Evolutionary conservation across 139 green algal genomes (phyloP).

Genomic region (Tetradesmus lagerheimii): DNA sequence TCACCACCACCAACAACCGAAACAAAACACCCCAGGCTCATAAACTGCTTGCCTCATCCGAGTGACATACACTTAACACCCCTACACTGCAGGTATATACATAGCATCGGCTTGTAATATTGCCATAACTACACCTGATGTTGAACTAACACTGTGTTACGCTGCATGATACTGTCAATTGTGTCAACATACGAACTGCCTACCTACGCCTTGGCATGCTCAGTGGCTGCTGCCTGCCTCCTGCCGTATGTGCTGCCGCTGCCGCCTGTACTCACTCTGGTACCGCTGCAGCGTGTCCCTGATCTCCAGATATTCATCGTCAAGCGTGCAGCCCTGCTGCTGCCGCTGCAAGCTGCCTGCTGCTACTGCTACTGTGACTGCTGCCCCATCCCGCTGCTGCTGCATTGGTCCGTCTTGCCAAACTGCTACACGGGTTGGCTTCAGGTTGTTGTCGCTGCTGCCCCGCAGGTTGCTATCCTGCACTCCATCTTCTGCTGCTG

Average conservation of each 20-base stretch:
- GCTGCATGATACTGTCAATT: no score
- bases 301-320: background rate
- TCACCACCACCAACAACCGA: background rate
- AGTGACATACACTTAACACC: no score
- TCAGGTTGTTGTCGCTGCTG: background rate
- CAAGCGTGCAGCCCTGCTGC: conserved; percentile 13
- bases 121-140: no score
- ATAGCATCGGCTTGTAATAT: no score
- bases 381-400: background rate
- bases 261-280: background rate
- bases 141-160: no score
- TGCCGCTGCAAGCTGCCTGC: background rate
- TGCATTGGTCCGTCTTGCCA: background rate
- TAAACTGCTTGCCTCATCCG: no score
- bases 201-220: background rate
- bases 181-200: no score
- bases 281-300: background rate
- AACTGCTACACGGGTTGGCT: background rate
- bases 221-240: background rate
- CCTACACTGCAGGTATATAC: no score
- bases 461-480: background rate
- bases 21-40: no score
- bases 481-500: background rate
- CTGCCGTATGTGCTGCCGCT: background rate
- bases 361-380: background rate